phyloP scores from a whole-genome alignment of 441 rosid species.

The Arabidopsis lyrata region DNA sequence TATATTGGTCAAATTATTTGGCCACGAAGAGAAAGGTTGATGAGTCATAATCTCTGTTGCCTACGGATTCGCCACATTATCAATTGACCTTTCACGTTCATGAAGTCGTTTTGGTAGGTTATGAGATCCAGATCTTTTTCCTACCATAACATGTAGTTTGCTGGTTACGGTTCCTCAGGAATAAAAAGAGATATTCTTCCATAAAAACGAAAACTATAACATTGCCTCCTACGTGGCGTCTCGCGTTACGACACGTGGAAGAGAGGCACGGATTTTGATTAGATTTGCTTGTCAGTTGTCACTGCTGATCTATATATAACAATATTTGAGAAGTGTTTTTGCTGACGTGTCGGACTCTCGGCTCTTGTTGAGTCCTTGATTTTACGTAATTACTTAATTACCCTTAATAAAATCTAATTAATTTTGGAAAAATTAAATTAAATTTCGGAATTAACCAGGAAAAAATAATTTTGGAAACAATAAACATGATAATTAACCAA shows the following conservation, averaged over 20 bases:
- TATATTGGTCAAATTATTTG: slow-evolving; percentile 38
- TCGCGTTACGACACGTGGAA: neutral
- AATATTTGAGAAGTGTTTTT: no score
- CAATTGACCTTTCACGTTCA: slow-evolving; percentile 15
- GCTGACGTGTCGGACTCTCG: no score
- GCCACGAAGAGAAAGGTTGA: slow-evolving; percentile 33
- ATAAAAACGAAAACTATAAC: neutral
- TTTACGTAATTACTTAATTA: no score
- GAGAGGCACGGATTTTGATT: neutral
- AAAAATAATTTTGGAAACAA: no score
- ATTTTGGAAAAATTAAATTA: no score
- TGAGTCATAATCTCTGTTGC: slow-evolving; percentile 40
- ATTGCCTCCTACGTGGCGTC: neutral
- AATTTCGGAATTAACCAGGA: no score
- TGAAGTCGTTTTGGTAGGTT: slow-evolving; percentile 20
- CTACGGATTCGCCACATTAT: slow-evolving; percentile 40
- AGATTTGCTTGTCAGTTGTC: neutral
- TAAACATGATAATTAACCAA: no score
- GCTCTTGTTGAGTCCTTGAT: no score
- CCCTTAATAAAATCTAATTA: no score
- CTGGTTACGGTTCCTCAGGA: neutral
- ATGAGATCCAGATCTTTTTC: slow-evolving; percentile 31
- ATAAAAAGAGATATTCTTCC: neutral
- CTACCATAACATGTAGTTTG: slow-evolving; percentile 11
- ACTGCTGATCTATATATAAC: no score